phyloP scores from a whole-genome alignment of 345 rosid genomes.

The Murraya paniculata region DNA sequence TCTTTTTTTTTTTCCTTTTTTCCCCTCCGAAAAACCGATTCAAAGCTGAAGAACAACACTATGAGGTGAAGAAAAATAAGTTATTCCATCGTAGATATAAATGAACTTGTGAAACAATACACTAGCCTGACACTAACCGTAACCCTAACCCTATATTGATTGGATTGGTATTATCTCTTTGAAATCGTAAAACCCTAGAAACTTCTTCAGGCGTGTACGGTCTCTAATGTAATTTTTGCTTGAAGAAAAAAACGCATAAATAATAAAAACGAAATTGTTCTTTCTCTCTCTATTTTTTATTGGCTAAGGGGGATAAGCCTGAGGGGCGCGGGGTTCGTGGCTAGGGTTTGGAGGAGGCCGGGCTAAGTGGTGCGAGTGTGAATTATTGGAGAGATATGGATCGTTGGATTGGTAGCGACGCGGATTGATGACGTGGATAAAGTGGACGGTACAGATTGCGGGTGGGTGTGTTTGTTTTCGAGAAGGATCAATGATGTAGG shows the following conservation, averaged over 20 bases:
- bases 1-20: not conserved
- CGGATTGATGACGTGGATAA: slow-evolving; percentile 39
- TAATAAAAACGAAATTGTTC: not conserved
- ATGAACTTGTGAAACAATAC: not conserved
- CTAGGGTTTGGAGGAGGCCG: slow-evolving; percentile 8
- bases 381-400: slow-evolving; percentile 11
- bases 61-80: not conserved
- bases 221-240: not conserved
- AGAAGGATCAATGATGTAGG: slow-evolving; percentile 6
- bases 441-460: slow-evolving; percentile 30
- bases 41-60: not conserved
- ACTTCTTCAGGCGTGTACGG: slow-evolving; percentile 16
- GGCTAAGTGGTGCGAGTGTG: not conserved
- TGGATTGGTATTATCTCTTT: not conserved
- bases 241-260: not conserved
- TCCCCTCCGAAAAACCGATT: not conserved
- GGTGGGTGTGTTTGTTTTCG: slow-evolving; percentile 45
- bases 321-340: slow-evolving; percentile 17
- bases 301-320: slow-evolving; percentile 27
- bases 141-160: slow-evolving; percentile 1
- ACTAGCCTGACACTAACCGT: not conserved
- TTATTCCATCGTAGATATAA: not conserved
- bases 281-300: slow-evolving; percentile 16
- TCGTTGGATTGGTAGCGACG: slow-evolving; percentile 28
- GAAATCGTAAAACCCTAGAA: slow-evolving; percentile 24